Base-by-base conservation (phyloP, 305 asterid species). In the Plantago rigida region DNA sequence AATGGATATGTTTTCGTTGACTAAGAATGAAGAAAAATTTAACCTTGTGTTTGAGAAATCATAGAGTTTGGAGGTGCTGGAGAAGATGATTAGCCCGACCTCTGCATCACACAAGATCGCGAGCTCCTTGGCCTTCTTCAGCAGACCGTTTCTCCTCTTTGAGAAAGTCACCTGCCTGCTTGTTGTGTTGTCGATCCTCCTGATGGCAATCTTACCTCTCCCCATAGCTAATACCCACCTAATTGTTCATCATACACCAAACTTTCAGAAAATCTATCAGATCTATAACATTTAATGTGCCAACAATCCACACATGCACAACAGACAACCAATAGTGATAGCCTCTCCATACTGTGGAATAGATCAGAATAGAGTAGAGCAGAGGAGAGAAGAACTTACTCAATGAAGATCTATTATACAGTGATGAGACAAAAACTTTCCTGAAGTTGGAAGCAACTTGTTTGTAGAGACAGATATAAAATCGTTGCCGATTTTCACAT, bases 101-200 rank as follows among this genome's bases (percentile, higher is more conserved):
- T 76, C 77, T 0, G 80, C 77, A 45, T 76, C 80, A 24, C 80
- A 76, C 13, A 76, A 67, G 71, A 76, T 69, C 12, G 73, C 75
- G 0, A 76, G 72, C 60, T 76, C 80, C 75, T 72, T 76, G 0
- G 77, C 75, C 74, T 76, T 76, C 71, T 76, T 76, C 77, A 76
- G 46, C 55, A 75, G 17, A 3, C 79, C 79, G 48, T 47, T 74
- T 46, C 79, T 66, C 68, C 79, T 51, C 79, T 74, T 74, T 19
- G 80, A 76, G 51, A 76, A 76, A n/a, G 81, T 76, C 56, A 76
- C 81, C 17, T 76, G 81, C 22, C 81, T 53, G 57, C 73, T 76
- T 29, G 81, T 76, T 62, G 69, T 65, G 56, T 76, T 66, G 67
- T 76, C 81, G 72, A 76, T 76, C 52, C 75, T 76, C 69, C 73